These are phyloP conservation scores for Populus simonii DNA, from an alignment of 345 rosid genomes.

Conservation along the genomic window DNA sequence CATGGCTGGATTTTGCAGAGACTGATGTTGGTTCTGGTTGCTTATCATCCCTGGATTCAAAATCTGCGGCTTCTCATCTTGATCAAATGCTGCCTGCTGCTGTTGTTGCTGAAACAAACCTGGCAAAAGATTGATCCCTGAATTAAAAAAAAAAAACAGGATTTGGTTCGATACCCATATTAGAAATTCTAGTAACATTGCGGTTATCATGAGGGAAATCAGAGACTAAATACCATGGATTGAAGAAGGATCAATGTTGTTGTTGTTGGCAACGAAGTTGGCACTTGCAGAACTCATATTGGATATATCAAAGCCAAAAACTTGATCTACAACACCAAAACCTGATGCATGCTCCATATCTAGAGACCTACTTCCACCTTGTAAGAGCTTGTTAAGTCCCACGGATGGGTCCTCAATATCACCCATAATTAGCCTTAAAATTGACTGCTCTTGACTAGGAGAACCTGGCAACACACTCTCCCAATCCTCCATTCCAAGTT, in stretches of 20 bases:
- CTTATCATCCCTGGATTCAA: constrained; percentile 41
- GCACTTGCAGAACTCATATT: constrained; percentile 5
- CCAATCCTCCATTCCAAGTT: constrained; percentile 59
- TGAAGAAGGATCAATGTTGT: constrained; percentile 34
- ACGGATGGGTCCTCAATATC: constrained; percentile 59
- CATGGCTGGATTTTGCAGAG: constrained; percentile 46
- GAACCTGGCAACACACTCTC: constrained; percentile 53
- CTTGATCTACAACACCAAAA: constrained; percentile 63
- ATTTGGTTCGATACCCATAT: constrained; percentile 18
- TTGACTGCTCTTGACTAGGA: constrained; percentile 64
- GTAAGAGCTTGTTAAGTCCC: constrained; percentile 59
- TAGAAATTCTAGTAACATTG: constrained; percentile 13
- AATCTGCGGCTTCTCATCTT: constrained; percentile 51
- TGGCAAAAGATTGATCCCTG: constrained; percentile 20
- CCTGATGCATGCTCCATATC: constrained; percentile 45
- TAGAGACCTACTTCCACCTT: constrained; percentile 29
- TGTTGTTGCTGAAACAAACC: constrained; percentile 23
- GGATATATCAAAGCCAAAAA: constrained; percentile 48
- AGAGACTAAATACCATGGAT: constrained; percentile 19
- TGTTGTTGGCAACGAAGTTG: constrained; percentile 20
- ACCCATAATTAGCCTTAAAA: constrained; percentile 67
- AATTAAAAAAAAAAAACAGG: constrained; percentile 7
- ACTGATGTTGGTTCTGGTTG: constrained; percentile 52
- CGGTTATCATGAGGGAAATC: constrained; percentile 31
- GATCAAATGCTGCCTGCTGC: constrained; percentile 17